Conservation (phyloP, 2,329 filamentous ascomycete genomes). For the Colletotrichum tanaceti region DNA sequence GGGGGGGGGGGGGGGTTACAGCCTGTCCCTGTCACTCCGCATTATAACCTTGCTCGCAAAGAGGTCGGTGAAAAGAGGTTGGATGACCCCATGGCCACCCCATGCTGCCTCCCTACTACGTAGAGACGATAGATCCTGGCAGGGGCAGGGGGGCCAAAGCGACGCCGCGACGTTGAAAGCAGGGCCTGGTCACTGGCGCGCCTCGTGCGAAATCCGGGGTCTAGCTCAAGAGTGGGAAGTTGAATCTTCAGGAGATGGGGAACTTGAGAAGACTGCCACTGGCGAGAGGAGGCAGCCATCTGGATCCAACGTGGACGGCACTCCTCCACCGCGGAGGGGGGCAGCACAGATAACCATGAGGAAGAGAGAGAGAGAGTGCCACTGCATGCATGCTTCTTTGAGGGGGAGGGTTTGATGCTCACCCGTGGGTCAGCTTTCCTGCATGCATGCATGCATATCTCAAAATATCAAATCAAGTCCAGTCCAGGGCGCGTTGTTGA, state of each 20-base stretch:
- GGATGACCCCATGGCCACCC: neutral
- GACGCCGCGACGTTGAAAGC: neutral
- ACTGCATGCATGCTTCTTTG: no score
- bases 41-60: neutral
- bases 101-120: no score
- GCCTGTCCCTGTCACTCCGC: conserved; percentile 18
- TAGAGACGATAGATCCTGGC: neutral
- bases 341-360: neutral
- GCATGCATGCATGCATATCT: neutral
- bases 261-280: neutral
- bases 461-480: neutral
- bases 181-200: neutral
- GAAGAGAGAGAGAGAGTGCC: neutral
- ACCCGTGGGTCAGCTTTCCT: conserved; percentile 2
- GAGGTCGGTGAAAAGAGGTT: neutral
- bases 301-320: neutral
- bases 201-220: conserved; percentile 7
- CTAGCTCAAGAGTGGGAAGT: neutral
- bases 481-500: neutral
- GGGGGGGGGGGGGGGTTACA: neutral
- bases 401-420: no score
- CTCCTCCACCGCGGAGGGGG: conserved; percentile 1
- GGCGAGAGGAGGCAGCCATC: neutral
- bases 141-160: neutral
- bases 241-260: conserved; percentile 8